These are phyloP conservation scores for Phytophthora pinifolia DNA, from an alignment of 352 stramenopile genomes.

Conservation along the genomic window DNA sequence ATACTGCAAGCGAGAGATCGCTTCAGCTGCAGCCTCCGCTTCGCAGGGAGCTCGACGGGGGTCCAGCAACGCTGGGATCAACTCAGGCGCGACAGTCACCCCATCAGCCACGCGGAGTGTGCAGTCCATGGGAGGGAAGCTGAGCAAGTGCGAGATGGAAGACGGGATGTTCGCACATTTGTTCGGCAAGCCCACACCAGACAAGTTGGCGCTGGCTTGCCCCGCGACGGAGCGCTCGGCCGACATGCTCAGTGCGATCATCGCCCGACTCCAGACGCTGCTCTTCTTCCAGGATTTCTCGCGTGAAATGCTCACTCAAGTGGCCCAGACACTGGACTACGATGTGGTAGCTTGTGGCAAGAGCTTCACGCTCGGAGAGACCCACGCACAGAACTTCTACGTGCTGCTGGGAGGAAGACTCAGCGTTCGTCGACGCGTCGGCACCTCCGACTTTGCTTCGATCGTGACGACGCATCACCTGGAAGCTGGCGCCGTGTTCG, in stretches of 20 bases:
- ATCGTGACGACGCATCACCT: slow-evolving; percentile 72
- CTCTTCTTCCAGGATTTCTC: slow-evolving; percentile 77
- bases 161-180: slow-evolving; percentile 67
- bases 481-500: slow-evolving; percentile 53
- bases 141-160: slow-evolving; percentile 44
- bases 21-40: slow-evolving; percentile 1
- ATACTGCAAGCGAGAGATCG: slow-evolving; percentile 48
- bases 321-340: slow-evolving; percentile 59
- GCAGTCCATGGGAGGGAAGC: slow-evolving; percentile 9
- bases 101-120: slow-evolving; percentile 5
- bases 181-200: slow-evolving; percentile 63
- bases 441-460: slow-evolving; percentile 49
- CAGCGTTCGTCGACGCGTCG: slow-evolving; percentile 57
- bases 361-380: slow-evolving; percentile 52
- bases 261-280: slow-evolving; percentile 49
- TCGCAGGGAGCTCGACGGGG: slow-evolving; percentile 7
- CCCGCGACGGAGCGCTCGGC: slow-evolving; percentile 37
- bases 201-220: slow-evolving; percentile 64
- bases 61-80: slow-evolving; percentile 27
- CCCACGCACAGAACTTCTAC: slow-evolving; percentile 69
- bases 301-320: slow-evolving; percentile 34
- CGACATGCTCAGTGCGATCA: slow-evolving; percentile 48
- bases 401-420: slow-evolving; percentile 57
- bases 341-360: slow-evolving; percentile 69
- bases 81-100: background rate